Evolutionary conservation across 495 filamentous ascomycete genomes (phyloP).

Genomic region (Xylaria sp.): DNA sequence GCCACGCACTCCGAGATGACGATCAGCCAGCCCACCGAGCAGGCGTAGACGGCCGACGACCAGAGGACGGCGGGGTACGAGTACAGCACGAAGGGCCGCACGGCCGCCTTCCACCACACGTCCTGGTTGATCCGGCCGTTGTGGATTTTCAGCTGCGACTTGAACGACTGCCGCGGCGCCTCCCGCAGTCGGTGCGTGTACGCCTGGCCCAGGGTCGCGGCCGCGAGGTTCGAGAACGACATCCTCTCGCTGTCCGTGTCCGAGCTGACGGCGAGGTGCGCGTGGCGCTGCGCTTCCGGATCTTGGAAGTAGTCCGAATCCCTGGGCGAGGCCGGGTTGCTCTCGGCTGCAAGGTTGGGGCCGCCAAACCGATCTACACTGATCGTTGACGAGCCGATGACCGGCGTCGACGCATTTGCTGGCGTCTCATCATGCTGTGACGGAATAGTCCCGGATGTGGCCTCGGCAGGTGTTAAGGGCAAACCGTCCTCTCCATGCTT

Average conservation of each 20-base stretch:
- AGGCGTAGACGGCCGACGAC: conserved; percentile 84
- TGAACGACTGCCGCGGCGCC: conserved; percentile 69
- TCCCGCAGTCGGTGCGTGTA: conserved; percentile 69
- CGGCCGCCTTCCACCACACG: conserved; percentile 76
- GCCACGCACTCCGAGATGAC: conserved; percentile 89
- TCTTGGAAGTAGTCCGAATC: conserved; percentile 31
- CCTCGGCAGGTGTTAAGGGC: background rate
- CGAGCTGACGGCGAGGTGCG: conserved; percentile 20
- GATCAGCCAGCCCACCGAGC: conserved; percentile 95
- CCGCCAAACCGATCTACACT: background rate
- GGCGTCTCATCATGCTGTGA: background rate
- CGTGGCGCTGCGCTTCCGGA: conserved; percentile 25
- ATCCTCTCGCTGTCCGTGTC: conserved; percentile 48
- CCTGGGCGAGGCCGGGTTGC: conserved; percentile 38
- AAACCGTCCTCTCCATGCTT: conserved; percentile 8
- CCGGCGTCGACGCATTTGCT: background rate
- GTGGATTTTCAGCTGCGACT: conserved; percentile 72
- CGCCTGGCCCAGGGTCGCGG: conserved; percentile 38
- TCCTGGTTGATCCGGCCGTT: conserved; percentile 80
- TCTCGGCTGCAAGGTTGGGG: background rate
- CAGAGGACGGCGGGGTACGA: conserved; percentile 90
- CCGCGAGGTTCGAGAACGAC: conserved; percentile 38
- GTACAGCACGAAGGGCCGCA: conserved; percentile 84
- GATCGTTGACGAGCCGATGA: background rate
- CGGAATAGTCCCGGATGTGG: background rate